Base-by-base conservation (phyloP, 305 asterid genomes). In the Fraxinus angustifolia region DNA sequence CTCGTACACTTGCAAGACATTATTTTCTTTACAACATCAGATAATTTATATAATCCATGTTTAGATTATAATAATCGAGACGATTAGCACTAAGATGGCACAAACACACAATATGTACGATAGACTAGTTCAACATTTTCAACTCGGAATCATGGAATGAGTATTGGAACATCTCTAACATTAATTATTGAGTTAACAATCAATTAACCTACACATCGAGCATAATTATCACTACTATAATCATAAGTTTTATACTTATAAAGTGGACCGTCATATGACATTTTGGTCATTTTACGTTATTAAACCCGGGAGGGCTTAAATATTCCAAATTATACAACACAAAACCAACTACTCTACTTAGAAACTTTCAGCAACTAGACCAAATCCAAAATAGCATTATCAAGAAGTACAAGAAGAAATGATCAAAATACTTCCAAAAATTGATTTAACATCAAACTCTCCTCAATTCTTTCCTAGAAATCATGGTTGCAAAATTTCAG, bases 341-440 rank as follows among this genome's bases (percentile, higher is more conserved):
- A 83, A 81, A 56, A 60, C 85, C 92, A 87, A 88, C 93, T 82
- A 88, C 93, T 87, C 91, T 85, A 83, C 88, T 89, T 87, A 84
- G 97, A 93, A 85, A 86, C 68, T 85, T 88, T 91, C 95, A 86
- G 87, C 91, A 78, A 83, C 87, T 82, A 82, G 83, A 82, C 90
- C 84, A 85, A 62, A 65, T 72, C 79, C 78, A 80, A 84, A 88
- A 83, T 80, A 45, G 38, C 70, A 65, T 40, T 1, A 16, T 2
- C 58, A 38, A 40, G 23, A 70, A 50, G 65, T 81, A 65, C 84
- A 75, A 82, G 73, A 82, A 87, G 89, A 88, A 81, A 94, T 91
- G 97, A 89, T 81, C 87, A 82, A 80, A 80, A 76, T 17, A 65
- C 86, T 78, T 72, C 58, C 11, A 45, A 50, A 67, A 35, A 42